Evolutionary conservation across 2,329 filamentous ascomycete species (phyloP), one percentile per base, ranked within the genome.

Genomic region (Lecanosticta acicola): DNA sequence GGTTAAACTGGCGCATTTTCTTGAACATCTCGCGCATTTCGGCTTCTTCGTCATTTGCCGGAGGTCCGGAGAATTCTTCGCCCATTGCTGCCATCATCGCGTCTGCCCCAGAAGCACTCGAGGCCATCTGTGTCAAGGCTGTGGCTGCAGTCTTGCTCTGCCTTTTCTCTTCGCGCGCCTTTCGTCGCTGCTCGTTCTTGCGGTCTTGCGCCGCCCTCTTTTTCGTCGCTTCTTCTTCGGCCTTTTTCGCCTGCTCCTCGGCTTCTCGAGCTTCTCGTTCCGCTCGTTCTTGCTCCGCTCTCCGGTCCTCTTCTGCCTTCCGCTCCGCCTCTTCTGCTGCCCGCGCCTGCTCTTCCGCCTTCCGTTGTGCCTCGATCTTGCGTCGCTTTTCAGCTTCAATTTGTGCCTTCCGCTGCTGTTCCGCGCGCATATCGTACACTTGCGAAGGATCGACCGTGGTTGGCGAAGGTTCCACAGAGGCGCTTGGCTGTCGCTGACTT

Each of bases 1-100:
- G 63, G 48, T 79, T 78, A 48, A 78, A 72, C 49, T 79, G 71
- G 32, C 76, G 68, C 75, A 81, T 79, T 54, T 75, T 78, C 29
- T 75, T 70, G 62, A 80, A 75, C 69, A 79, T 73, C 1, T 66
- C 66, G 46, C 73, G 71, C 62, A 79, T 76, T 54, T 78, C 71
- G 1, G 64, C 60, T 49, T 75, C 76, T 40, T 76, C 69, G 17
- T 65, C 65, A 32, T 66, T 65, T 2, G 50, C 50, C 5, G 54
- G 56, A 16, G 59, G 56, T 9, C 37, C 48, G 14, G 53, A 53
- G 32, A 47, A 41, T 41, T 55, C 51, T 17, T 46, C 54, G 43
- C 50, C 51, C 46, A 50, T 48, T 18, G 47, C 45, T 35, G 49
- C 47, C 45, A 51, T 46, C 24, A 48, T 39, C 11, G 44, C 42